Evolutionary conservation across 2,329 filamentous ascomycete genomes (phyloP), one percentile per base, ranked within the genome.

Genomic region (Botrytis medusae): DNA sequence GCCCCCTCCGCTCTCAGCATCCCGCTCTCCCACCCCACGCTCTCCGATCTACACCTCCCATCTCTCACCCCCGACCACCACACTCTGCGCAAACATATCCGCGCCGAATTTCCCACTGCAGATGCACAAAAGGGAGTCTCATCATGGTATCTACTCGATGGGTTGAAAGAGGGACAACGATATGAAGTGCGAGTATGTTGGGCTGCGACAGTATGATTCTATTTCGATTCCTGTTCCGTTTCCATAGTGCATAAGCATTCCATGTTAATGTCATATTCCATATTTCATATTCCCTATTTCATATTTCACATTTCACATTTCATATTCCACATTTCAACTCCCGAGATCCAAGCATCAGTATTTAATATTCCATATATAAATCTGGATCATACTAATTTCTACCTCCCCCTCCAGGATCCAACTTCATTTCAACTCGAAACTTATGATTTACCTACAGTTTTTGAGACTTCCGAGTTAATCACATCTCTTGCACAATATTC

Each of bases 111-210:
- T 80, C 90, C 93, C 18, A 86, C 84, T 10, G 78, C 84, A 12
- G 80, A 84, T 2, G 80, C 83, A 44, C 86, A 86, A 16, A 81
- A 84, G 20, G 93, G 93, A 12, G 83, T 85, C 18, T 85, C 90
- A 69, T 91, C 92, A 42, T 98, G 96, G 96, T 88, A 94, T 77
- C 84, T 95, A 12, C 87, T 99, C 9, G 88, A 92, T 73, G 84
- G 86, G 48, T 85, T 99, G 72, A 86, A 83, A n/a, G 87, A 89
- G 51, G 89, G 89, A 18, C 91, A 92, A 79, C 88, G 94, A 77
- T 98, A 98, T 85, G 96, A 99, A 85, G 88, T 97, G 67, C 90
- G 96, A 72, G 87, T 98, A 74, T 98, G 95, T 84, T 99, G 95
- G 95, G 87, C 94, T 74, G 96, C 96, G 59, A 96, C 92, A 74